These are phyloP conservation scores for Nannochloropsis salina DNA, from an alignment of 108 stramenopile species.

Conservation along the genomic window DNA sequence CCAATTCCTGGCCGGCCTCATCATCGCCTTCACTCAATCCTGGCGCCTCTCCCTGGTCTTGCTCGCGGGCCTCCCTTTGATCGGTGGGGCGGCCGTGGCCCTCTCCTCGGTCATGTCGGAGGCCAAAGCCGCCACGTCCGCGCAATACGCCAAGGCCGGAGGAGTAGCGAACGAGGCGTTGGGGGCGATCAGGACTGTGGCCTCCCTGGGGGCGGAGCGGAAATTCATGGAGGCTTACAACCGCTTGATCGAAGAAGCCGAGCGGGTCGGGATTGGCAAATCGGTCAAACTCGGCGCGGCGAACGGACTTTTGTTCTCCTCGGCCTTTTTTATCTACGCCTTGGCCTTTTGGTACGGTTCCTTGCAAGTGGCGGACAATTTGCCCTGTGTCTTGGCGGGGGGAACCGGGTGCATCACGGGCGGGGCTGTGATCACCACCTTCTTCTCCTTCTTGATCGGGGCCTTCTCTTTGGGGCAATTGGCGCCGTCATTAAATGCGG, in stretches of 20 bases:
- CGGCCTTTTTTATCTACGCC: constrained; percentile 48
- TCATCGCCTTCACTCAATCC: constrained; percentile 37
- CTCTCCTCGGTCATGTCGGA: constrained; percentile 46
- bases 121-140: constrained; percentile 38
- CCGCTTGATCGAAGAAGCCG: constrained; percentile 28
- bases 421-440: background rate
- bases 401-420: background rate
- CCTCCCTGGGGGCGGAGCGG: constrained; percentile 46
- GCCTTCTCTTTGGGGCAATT: background rate
- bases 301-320: constrained; percentile 45
- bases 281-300: constrained; percentile 46
- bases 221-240: constrained; percentile 31
- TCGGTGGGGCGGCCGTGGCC: constrained; percentile 43
- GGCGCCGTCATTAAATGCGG: background rate
- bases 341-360: constrained; percentile 58
- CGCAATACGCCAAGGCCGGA: constrained; percentile 51
- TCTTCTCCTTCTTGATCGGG: background rate
- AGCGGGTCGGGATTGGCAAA: constrained; percentile 48
- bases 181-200: constrained; percentile 47
- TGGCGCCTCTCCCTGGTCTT: constrained; percentile 48
- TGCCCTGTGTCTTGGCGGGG: background rate
- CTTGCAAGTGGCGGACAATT: constrained; percentile 25
- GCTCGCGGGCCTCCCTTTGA: constrained; percentile 46
- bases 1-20: constrained; percentile 38
- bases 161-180: constrained; percentile 52